Conservation (phyloP, 306 rosid species). For the Spatholobus suberectus region DNA sequence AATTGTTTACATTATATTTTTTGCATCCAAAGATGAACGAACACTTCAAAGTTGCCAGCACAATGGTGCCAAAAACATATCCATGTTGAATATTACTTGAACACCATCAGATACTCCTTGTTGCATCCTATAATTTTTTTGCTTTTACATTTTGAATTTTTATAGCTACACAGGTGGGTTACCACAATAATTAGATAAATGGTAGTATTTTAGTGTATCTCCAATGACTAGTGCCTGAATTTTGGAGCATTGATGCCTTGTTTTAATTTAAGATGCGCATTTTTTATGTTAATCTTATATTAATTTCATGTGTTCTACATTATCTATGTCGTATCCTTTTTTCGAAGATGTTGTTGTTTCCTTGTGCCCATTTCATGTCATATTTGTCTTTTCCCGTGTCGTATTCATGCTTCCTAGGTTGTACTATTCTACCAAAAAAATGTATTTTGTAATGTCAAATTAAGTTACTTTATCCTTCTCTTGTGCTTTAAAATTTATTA, state of each 20-base stretch:
- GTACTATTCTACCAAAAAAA: background rate
- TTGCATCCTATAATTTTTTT: background rate
- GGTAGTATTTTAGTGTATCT: background rate
- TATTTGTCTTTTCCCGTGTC: background rate
- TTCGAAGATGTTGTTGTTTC: background rate
- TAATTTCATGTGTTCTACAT: background rate
- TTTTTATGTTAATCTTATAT: slow-evolving; percentile 16
- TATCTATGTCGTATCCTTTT: background rate
- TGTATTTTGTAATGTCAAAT: background rate
- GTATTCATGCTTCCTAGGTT: background rate
- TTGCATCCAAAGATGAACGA: background rate
- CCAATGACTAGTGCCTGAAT: slow-evolving; percentile 13
- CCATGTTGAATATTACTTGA: background rate
- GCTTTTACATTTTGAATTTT: background rate
- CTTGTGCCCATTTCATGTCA: background rate
- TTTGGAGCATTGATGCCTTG: background rate
- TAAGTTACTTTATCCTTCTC: slow-evolving; percentile 22
- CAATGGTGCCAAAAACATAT: background rate
- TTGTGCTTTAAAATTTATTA: background rate
- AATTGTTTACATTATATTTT: background rate
- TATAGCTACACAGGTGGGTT: background rate
- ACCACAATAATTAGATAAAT: background rate
- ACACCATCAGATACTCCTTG: background rate
- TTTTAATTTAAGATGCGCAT: slow-evolving; percentile 6
- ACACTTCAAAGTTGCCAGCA: background rate